Base-by-base conservation (phyloP, 2,329 filamentous ascomycete genomes). In the Aspergillus texensis region DNA sequence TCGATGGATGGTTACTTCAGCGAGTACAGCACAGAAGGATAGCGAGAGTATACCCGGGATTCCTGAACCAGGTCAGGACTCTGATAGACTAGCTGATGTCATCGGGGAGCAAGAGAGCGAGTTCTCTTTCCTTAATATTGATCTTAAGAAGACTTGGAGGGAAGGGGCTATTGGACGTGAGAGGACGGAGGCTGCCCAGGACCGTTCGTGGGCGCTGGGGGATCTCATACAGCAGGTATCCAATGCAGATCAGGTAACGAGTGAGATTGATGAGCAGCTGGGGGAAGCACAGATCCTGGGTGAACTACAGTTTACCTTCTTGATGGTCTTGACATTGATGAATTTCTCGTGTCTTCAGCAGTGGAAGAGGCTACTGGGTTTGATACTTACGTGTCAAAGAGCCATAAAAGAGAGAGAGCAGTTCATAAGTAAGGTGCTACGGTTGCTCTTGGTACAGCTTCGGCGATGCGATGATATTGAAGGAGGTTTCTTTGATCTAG, bases 341-440 rank as follows among this genome's bases (percentile, higher is more conserved):
- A 90, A 89, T 71, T 88, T 85, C 71, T 88, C 86, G 2, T 89
- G 87, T 69, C 76, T 89, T 4, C 86, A 89, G 72, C 87, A 89
- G 71, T 90, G 88, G 88, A 88, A 87, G 70, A 77, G 88, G 43
- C 67, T 89, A 12, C 75, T 89, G 11, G 77, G 77, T 1, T 74
- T 90, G 28, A 76, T 88, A 9, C 77, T 89, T 57, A 89, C 86
- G 0, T 88, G 85, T 68, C 80, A 78, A 21, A 72, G 72, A 46
- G 86, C 86, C 2, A 79, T 88, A 19, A 62, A 68, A 11, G 78
- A 83, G 26, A 77, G 81, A 2, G 76, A 84, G 34, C 71, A 71
- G 3, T 82, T 88, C 60, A 88, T 88, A 72, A 74, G 82, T n/a
- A 77, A 82, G 12, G 76, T 84, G 6, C 68, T 89, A 26, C 76